A percentile compares a stretch with the other conserved stretches of the same genome.
These are phyloP conservation scores for Paecilomyces sp. DNA, from an alignment of 2,329 filamentous ascomycete species.

Conservation along the genomic window DNA sequence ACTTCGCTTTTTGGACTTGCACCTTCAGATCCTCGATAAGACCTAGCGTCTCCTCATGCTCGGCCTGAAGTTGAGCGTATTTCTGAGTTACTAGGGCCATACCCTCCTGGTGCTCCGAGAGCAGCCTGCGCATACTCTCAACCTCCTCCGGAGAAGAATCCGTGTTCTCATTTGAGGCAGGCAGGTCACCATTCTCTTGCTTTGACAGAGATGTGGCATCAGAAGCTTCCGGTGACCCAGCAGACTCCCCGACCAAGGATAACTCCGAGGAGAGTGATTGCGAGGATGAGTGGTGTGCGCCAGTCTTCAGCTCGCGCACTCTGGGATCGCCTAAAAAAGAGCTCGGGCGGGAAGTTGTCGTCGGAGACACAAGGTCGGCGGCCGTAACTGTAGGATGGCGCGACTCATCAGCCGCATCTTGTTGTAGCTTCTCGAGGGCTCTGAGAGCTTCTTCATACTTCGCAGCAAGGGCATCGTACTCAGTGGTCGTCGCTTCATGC, in stretches of 20 bases:
- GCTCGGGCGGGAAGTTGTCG: constrained; percentile 50
- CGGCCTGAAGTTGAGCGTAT: constrained; percentile 74
- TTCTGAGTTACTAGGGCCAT: constrained; percentile 66
- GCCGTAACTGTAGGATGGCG: constrained; percentile 51
- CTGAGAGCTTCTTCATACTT: constrained; percentile 90
- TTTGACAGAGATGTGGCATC: constrained; percentile 45
- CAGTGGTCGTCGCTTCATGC: constrained; percentile 74
- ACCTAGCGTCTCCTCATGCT: constrained; percentile 74
- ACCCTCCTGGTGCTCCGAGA: constrained; percentile 68
- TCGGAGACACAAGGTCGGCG: constrained; percentile 35
- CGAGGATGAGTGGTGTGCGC: constrained; percentile 66
- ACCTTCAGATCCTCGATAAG: constrained; percentile 87
- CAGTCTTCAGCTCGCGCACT: constrained; percentile 63
- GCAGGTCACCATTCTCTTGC: constrained; percentile 16
- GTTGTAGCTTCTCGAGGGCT: constrained; percentile 67
- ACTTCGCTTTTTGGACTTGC: constrained; percentile 72
- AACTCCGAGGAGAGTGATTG: constrained; percentile 91
- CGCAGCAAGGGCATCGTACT: constrained; percentile 71
- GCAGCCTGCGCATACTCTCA: constrained; percentile 61
- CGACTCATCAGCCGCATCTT: constrained; percentile 76
- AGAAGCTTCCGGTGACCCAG: constrained; percentile 56
- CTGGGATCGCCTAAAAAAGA: constrained; percentile 80
- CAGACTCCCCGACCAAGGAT: constrained; percentile 76
- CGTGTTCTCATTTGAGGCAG: constrained; percentile 21
- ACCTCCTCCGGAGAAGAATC: constrained; percentile 57